Evolutionary conservation across 2,329 filamentous ascomycete species (phyloP), one percentile per base, ranked within the genome.

Genomic region (Magnaporthiopsis poae): DNA sequence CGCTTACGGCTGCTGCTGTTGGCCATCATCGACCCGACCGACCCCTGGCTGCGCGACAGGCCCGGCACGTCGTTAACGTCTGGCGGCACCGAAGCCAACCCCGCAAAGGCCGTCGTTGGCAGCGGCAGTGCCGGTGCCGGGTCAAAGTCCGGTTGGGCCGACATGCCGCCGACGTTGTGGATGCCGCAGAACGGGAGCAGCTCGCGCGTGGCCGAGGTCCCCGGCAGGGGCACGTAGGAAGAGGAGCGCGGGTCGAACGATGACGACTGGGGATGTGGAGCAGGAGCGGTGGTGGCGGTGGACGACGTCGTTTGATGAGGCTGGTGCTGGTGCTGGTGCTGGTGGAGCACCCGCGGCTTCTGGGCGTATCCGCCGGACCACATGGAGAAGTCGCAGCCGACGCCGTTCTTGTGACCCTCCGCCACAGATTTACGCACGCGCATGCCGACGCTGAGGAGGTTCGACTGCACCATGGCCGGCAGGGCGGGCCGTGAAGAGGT

Each of bases 371-470:
- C 66, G 25, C 82, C 80, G 65, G 77, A 74, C 77, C 83, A 86
- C 29, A 87, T 77, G 62, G 81, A 78, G 73, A 86, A 86, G 68
- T 75, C 77, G 73, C 81, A 79, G 65, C 74, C 72, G 69, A 75
- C 76, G 66, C 84, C 84, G 1, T 91, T 96, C 80, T 96, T 96
- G 83, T 97, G 97, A 68, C 94, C 94, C 75, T 97, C 93, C 0
- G 92, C 90, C 9, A 98, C 90, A 13, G 90, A 90, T 80, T 98
- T 98, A 74, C 94, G 90, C 64, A 98, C 85, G 31, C 94, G 89
- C 92, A 97, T 97, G 72, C 94, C 94, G 70, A 98, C 94, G 72
- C 85, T 91, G 60, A 97, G 82, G n/a, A 98, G 87, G 69, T 90
- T 90, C 52, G 92, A 84, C 77, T 96, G 91, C 39, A 96, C 82